Conservation (phyloP, 352 stramenopile genomes). For the Saprolegnia parasitica region DNA sequence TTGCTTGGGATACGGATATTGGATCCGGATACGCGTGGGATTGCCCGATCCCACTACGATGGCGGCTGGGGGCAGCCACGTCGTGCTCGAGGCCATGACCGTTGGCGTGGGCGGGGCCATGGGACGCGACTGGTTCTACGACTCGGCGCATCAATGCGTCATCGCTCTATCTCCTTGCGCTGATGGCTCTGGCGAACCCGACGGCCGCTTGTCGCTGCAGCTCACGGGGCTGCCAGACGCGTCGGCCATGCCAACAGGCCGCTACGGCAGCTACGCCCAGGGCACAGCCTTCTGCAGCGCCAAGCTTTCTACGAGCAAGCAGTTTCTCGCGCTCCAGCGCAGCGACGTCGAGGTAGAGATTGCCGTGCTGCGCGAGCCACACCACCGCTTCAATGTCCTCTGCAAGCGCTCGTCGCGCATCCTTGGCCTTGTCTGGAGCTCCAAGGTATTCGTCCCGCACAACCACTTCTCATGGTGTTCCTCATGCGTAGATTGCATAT, state of each 20-base stretch:
- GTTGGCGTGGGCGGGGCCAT: not conserved
- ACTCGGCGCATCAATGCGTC: not conserved
- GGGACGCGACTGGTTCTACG: not conserved
- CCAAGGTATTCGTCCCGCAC: conserved; percentile 59
- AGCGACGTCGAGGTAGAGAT: conserved; percentile 82
- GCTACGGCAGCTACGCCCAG: not conserved
- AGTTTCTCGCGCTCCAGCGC: conserved; percentile 71
- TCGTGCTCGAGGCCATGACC: not conserved
- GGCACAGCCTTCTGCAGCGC: conserved; percentile 2
- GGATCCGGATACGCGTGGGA: not conserved
- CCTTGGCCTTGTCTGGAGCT: conserved; percentile 10
- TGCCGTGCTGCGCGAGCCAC: conserved; percentile 38
- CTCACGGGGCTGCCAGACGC: not conserved
- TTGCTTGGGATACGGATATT: too few relatives aligned
- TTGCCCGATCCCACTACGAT: not conserved
- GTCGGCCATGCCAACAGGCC: not conserved
- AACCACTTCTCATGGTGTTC: conserved; percentile 40
- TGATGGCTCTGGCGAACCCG: not conserved
- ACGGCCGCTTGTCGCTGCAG: not conserved
- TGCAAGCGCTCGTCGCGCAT: conserved; percentile 39
- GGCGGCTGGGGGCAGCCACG: not conserved
- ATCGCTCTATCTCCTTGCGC: not conserved
- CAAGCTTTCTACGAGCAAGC: conserved; percentile 51
- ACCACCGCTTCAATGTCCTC: conserved; percentile 59
- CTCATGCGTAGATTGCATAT: not conserved